A percentile compares a stretch with the other conserved stretches of the same genome.
Conservation (phyloP, 2,329 filamentous ascomycete species). For the Cladophialophora chaetospira region DNA sequence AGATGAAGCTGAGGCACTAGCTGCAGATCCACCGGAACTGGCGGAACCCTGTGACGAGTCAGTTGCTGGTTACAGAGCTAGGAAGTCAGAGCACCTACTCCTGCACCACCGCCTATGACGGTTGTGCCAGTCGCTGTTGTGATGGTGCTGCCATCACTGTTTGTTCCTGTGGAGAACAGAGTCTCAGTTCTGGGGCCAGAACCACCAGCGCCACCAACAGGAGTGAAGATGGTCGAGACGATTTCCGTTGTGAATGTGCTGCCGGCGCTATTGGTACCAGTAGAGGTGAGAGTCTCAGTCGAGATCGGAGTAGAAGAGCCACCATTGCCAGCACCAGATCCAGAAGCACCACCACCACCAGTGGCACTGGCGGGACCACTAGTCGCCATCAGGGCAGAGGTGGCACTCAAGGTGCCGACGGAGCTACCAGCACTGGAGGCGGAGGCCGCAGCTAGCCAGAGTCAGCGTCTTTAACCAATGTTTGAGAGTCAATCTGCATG, state of each 20-base stretch:
- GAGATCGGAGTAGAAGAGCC: conserved; percentile 7
- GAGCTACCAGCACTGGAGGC: conserved; percentile 16
- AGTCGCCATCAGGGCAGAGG: conserved; percentile 24
- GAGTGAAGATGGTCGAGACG: conserved; percentile 1
- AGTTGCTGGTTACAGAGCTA: neutral
- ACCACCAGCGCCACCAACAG: conserved; percentile 7
- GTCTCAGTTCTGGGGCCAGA: conserved; percentile 30
- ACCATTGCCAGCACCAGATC: conserved; percentile 16
- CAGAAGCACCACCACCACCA: conserved; percentile 13
- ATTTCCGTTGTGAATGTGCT: conserved; percentile 5
- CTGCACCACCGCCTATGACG: conserved; percentile 27
- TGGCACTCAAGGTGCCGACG: conserved; percentile 17
- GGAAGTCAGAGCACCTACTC: neutral
- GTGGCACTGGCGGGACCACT: conserved; percentile 19
- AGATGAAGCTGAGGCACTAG: conserved; percentile 19
- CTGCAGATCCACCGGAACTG: conserved; percentile 20
- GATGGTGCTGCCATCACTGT: conserved; percentile 32
- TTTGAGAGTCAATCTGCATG: neutral
- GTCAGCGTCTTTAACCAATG: neutral
- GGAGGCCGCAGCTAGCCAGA: conserved; percentile 17
- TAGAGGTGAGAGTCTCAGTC: conserved; percentile 7
- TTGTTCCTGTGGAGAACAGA: conserved; percentile 27
- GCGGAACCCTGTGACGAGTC: conserved; percentile 10
- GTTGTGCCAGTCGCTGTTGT: conserved; percentile 30
- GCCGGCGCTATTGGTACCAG: neutral